Conservation (phyloP, 2,329 filamentous ascomycete species). For the Trichoderma breve region DNA sequence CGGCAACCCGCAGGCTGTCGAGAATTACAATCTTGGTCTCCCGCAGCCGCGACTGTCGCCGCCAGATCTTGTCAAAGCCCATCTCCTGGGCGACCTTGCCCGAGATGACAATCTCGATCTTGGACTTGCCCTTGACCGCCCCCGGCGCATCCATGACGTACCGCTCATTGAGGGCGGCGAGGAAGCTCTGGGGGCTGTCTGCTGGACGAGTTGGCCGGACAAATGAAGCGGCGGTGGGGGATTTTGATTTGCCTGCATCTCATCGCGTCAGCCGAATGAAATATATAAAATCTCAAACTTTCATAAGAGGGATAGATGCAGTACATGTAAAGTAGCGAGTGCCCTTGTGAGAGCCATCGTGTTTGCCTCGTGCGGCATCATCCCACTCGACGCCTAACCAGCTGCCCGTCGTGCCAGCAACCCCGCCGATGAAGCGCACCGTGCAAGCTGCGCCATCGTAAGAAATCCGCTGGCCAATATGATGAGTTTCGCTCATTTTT, state of each 20-base stretch:
- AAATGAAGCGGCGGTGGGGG: conserved; percentile 78
- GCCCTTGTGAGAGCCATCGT: conserved; percentile 79
- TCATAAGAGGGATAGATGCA: background rate
- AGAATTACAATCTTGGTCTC: conserved; percentile 80
- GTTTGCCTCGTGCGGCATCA: conserved; percentile 80
- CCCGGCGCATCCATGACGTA: conserved; percentile 63
- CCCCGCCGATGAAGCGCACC: conserved; percentile 75
- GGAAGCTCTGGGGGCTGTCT: conserved; percentile 69
- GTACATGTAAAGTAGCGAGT: conserved; percentile 80
- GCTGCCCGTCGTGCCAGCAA: conserved; percentile 70
- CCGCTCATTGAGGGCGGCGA: conserved; percentile 77
- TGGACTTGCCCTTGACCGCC: conserved; percentile 37
- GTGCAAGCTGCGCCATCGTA: conserved; percentile 78
- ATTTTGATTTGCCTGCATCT: conserved; percentile 54
- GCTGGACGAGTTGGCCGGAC: conserved; percentile 71
- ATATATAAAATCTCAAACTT: background rate
- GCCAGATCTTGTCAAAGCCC: conserved; percentile 89
- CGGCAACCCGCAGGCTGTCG: conserved; percentile 67
- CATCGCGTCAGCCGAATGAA: background rate
- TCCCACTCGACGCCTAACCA: conserved; percentile 99
- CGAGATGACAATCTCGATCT: conserved; percentile 62
- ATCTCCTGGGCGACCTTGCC: conserved; percentile 89
- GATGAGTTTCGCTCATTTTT: conserved; percentile 40
- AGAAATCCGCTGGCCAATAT: conserved; percentile 73
- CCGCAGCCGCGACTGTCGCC: conserved; percentile 71